A percentile compares a stretch with the other conserved stretches of the same genome.
phyloP scores from a whole-genome alignment of 116 monocot species.

The Iris pallida region DNA sequence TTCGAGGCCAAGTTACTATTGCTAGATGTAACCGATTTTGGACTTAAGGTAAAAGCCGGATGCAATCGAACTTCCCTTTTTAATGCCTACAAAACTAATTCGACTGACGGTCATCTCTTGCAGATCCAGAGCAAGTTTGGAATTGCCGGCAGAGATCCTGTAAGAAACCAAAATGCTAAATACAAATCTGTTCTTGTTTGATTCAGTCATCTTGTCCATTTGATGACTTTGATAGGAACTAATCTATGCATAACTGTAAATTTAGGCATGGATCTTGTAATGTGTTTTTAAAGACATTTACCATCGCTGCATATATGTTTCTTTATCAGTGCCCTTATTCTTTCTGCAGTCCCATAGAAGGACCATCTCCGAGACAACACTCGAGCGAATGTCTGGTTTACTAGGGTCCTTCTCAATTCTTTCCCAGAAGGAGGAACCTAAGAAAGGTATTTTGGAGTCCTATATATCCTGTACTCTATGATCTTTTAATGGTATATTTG shows the following conservation, averaged over 20 bases:
- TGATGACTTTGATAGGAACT: background rate
- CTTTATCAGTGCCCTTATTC: conserved; percentile 2
- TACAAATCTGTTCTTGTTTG: background rate
- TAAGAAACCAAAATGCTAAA: conserved; percentile 25
- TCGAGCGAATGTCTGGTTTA: conserved; percentile 74
- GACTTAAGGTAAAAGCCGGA: conserved; percentile 49
- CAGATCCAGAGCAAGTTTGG: conserved; percentile 98
- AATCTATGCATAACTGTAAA: too few relatives aligned
- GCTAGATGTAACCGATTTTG: conserved; percentile 83
- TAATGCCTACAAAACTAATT: conserved; percentile 7
- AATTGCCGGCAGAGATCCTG: conserved; percentile 40
- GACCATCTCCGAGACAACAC: conserved; percentile 70
- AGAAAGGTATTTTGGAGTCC: conserved; percentile 33
- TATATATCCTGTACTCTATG: too few relatives aligned
- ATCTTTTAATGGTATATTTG: too few relatives aligned
- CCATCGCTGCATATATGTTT: background rate
- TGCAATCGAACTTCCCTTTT: background rate
- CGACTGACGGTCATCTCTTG: background rate
- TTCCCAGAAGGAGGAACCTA: conserved; percentile 52
- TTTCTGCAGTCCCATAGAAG: conserved; percentile 50
- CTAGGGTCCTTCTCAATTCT: conserved; percentile 76
- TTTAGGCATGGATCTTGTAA: too few relatives aligned
- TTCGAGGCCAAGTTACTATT: conserved; percentile 78
- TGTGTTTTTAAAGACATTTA: too few relatives aligned
- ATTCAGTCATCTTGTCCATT: background rate